A percentile compares a stretch with the other conserved stretches of the same genome.
phyloP scores from a whole-genome alignment of 2,329 filamentous ascomycete genomes.

The Metarhizium rileyi region DNA sequence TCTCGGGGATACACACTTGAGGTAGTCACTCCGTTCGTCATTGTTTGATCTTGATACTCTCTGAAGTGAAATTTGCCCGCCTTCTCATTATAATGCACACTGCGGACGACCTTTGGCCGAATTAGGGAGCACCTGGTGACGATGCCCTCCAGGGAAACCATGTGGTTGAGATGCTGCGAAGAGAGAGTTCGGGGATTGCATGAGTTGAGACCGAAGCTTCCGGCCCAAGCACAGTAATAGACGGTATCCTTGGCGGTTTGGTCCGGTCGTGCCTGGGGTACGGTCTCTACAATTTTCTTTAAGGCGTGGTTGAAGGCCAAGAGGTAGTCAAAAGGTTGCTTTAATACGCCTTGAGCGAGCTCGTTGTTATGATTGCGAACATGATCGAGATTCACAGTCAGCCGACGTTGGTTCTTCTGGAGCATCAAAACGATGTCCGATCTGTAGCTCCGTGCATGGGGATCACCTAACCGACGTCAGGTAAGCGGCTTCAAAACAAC shows the following conservation, averaged over 20 bases:
- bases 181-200: conserved; percentile 92
- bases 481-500: neutral
- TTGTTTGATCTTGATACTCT: conserved; percentile 93
- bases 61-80: conserved; percentile 80
- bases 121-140: conserved; percentile 95
- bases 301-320: conserved; percentile 85
- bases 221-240: conserved; percentile 96
- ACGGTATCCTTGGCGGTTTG: conserved; percentile 69
- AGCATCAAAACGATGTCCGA: conserved; percentile 77
- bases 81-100: conserved; percentile 88
- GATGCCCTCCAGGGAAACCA: conserved; percentile 96
- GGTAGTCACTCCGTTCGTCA: conserved; percentile 84
- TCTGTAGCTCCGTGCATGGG: conserved; percentile 63
- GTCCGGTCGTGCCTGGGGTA: conserved; percentile 64
- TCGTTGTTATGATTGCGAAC: conserved; percentile 79
- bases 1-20: conserved; percentile 90
- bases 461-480: conserved; percentile 30
- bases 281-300: conserved; percentile 74
- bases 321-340: conserved; percentile 78
- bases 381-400: conserved; percentile 76
- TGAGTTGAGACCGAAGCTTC: conserved; percentile 87
- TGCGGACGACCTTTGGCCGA: conserved; percentile 93
- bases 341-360: conserved; percentile 68
- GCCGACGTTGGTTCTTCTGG: conserved; percentile 53
- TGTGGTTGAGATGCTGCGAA: conserved; percentile 83